phyloP scores from a whole-genome alignment of 2,329 filamentous ascomycete species.

The Colletotrichum sp. region DNA sequence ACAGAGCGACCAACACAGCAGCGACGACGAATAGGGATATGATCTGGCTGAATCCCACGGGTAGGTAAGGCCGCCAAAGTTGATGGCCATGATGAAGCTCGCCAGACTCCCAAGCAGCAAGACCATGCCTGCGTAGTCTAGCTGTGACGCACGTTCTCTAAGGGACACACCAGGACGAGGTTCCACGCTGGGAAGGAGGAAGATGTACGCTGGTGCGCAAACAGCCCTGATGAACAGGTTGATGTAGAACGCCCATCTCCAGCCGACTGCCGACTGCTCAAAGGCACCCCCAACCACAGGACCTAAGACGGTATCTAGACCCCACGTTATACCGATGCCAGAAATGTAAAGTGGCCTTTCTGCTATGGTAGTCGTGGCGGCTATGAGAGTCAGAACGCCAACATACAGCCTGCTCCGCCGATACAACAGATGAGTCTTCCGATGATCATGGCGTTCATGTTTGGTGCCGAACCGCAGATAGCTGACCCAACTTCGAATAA shows the following conservation, averaged over 20 bases:
- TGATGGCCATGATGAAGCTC: conserved; percentile 50
- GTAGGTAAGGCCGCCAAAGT: conserved; percentile 53
- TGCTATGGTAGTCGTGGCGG: neutral
- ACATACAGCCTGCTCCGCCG: conserved; percentile 30
- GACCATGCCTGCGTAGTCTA: conserved; percentile 51
- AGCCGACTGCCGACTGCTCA: conserved; percentile 38
- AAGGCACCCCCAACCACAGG: conserved; percentile 44
- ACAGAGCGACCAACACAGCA: conserved; percentile 30
- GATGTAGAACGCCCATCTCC: conserved; percentile 55
- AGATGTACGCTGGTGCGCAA: conserved; percentile 30
- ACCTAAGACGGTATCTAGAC: conserved; percentile 49
- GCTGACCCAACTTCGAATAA: conserved; percentile 40
- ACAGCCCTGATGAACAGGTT: conserved; percentile 51
- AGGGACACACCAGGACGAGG: conserved; percentile 23
- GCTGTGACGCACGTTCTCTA: conserved; percentile 30
- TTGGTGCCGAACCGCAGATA: conserved; percentile 42
- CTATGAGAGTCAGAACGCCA: neutral
- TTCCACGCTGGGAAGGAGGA: conserved; percentile 27
- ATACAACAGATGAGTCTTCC: conserved; percentile 45
- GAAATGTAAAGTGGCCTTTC: conserved; percentile 13
- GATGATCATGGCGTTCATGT: conserved; percentile 47
- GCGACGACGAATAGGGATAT: conserved; percentile 51
- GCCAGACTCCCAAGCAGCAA: conserved; percentile 45
- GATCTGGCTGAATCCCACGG: conserved; percentile 46
- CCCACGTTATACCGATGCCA: conserved; percentile 38